phyloP scores from a whole-genome alignment of 83 land plant species.

The Thuja plicata region DNA sequence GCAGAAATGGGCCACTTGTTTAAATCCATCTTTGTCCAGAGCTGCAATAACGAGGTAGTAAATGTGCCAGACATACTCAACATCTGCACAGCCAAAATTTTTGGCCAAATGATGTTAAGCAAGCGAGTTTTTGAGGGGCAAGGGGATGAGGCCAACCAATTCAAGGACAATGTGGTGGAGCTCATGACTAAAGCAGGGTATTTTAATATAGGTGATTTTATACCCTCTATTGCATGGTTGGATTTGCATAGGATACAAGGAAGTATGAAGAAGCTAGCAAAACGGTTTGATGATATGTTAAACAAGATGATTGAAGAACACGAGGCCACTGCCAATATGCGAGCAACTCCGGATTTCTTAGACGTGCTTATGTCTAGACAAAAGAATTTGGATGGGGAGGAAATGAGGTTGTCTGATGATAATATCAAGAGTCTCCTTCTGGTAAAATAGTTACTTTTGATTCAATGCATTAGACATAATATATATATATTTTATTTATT shows the following conservation, averaged over 20 bases:
- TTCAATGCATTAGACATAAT: neutral
- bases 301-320: slow-evolving; percentile 14
- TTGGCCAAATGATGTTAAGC: slow-evolving; percentile 7
- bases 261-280: slow-evolving; percentile 11
- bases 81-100: slow-evolving; percentile 1
- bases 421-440: slow-evolving; percentile 14
- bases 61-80: neutral
- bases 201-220: slow-evolving; percentile 17
- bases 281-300: slow-evolving; percentile 8
- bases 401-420: neutral
- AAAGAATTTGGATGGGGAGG: neutral
- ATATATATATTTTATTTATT: too few relatives aligned
- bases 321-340: neutral
- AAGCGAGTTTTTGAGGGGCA: slow-evolving; percentile 12
- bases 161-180: slow-evolving; percentile 22
- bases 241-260: slow-evolving; percentile 3
- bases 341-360: slow-evolving; percentile 27
- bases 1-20: slow-evolving; percentile 14
- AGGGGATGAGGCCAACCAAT: slow-evolving; percentile 14
- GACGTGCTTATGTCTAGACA: slow-evolving; percentile 21
- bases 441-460: neutral
- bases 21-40: neutral
- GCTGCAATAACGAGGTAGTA: neutral
- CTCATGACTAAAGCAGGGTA: slow-evolving; percentile 18
- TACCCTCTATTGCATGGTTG: slow-evolving; percentile 20